These are phyloP conservation scores for Lipomyces starkeyi DNA, from an alignment of 805 yeast species.

Conservation along the genomic window DNA sequence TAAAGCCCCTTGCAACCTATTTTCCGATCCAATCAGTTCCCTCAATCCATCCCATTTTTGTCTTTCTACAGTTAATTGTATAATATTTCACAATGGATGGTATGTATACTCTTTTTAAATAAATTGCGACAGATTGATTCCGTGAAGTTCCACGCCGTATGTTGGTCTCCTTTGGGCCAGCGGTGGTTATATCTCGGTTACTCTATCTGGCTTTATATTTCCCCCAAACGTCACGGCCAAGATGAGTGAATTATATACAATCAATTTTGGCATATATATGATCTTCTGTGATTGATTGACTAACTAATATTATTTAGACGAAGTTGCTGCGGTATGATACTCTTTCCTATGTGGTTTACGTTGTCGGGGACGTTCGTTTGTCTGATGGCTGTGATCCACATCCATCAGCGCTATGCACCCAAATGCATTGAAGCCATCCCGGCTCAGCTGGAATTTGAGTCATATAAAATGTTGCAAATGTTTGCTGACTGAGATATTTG, in stretches of 20 bases:
- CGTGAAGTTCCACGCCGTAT: neutral
- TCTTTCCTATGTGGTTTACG: neutral
- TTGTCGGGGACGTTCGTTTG: neutral
- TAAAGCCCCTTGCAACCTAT: slow-evolving; percentile 11
- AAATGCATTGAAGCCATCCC: neutral
- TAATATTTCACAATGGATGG: slow-evolving; percentile 34
- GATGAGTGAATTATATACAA: neutral
- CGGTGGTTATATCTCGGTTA: neutral
- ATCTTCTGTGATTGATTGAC: slow-evolving; percentile 11
- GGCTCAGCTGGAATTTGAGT: neutral
- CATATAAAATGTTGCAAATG: neutral
- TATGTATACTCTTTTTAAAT: slow-evolving; percentile 17
- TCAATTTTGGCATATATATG: neutral
- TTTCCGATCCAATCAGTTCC: slow-evolving; percentile 7
- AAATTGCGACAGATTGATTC: slow-evolving; percentile 4
- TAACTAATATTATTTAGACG: slow-evolving; percentile 46
- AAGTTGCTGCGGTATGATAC: slow-evolving; percentile 55
- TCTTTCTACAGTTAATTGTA: neutral
- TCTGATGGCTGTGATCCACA: slow-evolving; percentile 1
- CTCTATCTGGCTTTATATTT: neutral
- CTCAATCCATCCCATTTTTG: neutral
- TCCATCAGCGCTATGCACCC: neutral
- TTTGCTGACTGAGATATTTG: slow-evolving; percentile 50
- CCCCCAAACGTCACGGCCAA: neutral
- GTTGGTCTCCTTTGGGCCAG: neutral